A percentile compares a stretch with the other conserved stretches of the same genome.
Conservation (phyloP, 2,329 filamentous ascomycete species). For the Sporothrix brasiliensis region DNA sequence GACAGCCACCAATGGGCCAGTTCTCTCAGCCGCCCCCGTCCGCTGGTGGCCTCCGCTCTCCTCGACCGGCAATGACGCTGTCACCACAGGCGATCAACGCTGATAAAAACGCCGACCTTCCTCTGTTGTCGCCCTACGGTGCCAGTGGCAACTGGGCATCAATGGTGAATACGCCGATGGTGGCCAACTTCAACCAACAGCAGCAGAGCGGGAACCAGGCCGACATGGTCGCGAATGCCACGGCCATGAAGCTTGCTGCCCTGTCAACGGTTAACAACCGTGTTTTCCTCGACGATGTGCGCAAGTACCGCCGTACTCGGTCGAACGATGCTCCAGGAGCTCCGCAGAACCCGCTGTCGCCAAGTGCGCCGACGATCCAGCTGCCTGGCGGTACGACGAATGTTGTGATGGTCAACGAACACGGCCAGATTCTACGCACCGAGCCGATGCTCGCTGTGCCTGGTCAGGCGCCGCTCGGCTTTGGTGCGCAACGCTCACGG, state of each 20-base stretch:
- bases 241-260: conserved; percentile 97
- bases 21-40: conserved; percentile 82
- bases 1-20: conserved; percentile 87
- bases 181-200: conserved; percentile 75
- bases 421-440: conserved; percentile 81
- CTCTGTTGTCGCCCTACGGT: conserved; percentile 81
- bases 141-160: conserved; percentile 95
- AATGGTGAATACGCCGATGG: conserved; percentile 97
- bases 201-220: conserved; percentile 67
- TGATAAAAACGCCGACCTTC: conserved; percentile 73
- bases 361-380: conserved; percentile 63
- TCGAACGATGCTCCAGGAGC: conserved; percentile 77
- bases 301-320: conserved; percentile 89
- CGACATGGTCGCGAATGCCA: conserved; percentile 98
- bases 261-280: conserved; percentile 98
- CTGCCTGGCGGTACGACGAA: conserved; percentile 74
- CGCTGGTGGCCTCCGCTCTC: conserved; percentile 74
- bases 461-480: conserved; percentile 54
- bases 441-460: conserved; percentile 85
- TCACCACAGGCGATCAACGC: conserved; percentile 73
- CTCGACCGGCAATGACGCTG: conserved; percentile 68
- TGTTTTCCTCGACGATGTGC: conserved; percentile 93
- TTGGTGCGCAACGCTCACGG: conserved; percentile 74
- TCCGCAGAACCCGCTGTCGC: conserved; percentile 65
- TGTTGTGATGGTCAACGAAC: conserved; percentile 92